These are phyloP conservation scores for Chrysophaeum taylorii DNA, from an alignment of 352 stramenopile genomes.

Conservation along the genomic window DNA sequence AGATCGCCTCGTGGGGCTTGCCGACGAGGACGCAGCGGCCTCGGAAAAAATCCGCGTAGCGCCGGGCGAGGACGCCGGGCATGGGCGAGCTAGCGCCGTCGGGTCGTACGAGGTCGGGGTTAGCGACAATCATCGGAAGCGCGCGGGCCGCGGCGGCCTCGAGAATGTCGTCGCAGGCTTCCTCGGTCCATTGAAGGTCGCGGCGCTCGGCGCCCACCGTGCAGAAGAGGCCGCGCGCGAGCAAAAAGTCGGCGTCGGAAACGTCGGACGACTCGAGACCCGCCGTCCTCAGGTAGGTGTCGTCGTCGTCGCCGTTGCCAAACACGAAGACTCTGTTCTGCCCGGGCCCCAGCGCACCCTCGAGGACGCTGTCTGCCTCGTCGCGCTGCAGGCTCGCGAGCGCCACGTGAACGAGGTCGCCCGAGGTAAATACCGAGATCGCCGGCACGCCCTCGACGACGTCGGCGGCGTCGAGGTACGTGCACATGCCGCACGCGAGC, in stretches of 20 bases:
- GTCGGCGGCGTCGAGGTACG: background rate
- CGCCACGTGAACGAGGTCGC: constrained; percentile 10
- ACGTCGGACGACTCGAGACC: too few species aligned
- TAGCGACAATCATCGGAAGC: constrained; percentile 26
- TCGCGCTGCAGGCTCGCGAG: background rate
- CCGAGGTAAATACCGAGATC: background rate
- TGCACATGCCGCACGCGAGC: background rate
- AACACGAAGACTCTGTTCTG: constrained; percentile 16
- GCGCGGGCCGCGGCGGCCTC: background rate
- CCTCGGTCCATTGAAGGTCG: background rate
- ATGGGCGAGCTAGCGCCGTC: constrained; percentile 26
- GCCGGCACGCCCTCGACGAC: background rate
- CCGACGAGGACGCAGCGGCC: constrained; percentile 26
- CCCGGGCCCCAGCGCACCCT: background rate
- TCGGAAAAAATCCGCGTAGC: constrained; percentile 23
- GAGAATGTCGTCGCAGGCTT: constrained; percentile 12
- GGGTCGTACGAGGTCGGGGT: constrained; percentile 24
- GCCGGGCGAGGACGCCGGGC: constrained; percentile 29
- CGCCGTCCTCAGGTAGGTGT: too few species aligned
- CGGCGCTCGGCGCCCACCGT: background rate
- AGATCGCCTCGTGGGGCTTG: constrained; percentile 29
- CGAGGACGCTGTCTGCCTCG: background rate
- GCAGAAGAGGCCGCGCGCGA: constrained; percentile 22
- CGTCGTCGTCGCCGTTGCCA: constrained; percentile 25
- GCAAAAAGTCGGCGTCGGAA: constrained; percentile 22